Conservation (phyloP, 2,329 filamentous ascomycete genomes). For the Amauroascus niger region DNA sequence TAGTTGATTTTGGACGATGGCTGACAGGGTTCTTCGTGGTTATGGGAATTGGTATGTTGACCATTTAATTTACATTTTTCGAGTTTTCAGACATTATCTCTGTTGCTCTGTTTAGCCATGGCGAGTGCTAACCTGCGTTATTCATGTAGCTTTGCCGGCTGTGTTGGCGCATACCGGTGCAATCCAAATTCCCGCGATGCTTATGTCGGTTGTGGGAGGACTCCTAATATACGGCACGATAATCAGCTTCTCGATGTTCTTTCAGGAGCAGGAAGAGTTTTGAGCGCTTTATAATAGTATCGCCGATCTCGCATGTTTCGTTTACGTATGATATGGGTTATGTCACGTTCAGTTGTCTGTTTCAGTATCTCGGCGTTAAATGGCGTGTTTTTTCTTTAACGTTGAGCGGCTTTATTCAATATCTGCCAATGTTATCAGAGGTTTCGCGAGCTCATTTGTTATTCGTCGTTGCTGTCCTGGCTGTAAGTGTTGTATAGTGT, state of each 20-base stretch:
- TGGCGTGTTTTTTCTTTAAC: background rate
- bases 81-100: background rate
- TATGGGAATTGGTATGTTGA: slow-evolving; percentile 82
- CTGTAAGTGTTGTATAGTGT: no score
- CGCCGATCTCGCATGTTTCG: background rate
- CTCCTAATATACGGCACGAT: slow-evolving; percentile 96
- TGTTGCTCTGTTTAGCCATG: background rate
- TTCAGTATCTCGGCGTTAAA: background rate
- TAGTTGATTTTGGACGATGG: slow-evolving; percentile 91
- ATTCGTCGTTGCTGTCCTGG: background rate
- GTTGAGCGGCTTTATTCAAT: background rate
- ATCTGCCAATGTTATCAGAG: background rate
- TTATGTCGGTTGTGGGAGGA: slow-evolving; percentile 90
- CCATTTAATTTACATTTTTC: background rate
- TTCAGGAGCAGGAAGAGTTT: slow-evolving; percentile 95
- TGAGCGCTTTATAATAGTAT: slow-evolving; percentile 34
- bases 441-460: background rate
- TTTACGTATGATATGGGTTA: background rate
- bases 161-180: slow-evolving; percentile 78
- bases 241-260: slow-evolving; percentile 96
- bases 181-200: slow-evolving; percentile 75
- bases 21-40: slow-evolving; percentile 90
- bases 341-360: background rate
- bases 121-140: slow-evolving; percentile 1
- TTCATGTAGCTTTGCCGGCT: slow-evolving; percentile 66